These are phyloP conservation scores for California macrophylla DNA, from an alignment of 441 rosid genomes.

Conservation along the genomic window DNA sequence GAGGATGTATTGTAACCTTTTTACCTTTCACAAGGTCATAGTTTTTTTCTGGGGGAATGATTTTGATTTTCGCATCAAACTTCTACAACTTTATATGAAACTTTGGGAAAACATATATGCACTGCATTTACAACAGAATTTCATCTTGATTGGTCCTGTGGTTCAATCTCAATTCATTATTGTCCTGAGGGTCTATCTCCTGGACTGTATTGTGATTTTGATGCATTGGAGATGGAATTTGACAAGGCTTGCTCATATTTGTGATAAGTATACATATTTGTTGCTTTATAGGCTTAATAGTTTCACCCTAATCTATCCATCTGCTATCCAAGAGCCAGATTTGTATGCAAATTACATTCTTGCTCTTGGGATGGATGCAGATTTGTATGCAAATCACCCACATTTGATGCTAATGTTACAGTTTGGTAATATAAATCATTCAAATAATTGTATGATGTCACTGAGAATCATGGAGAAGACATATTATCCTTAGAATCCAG, in stretches of 20 bases:
- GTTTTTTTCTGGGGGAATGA: background rate
- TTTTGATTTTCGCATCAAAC: background rate
- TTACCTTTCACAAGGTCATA: background rate
- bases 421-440: background rate
- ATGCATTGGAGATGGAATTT: background rate
- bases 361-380: no score
- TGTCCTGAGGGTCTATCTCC: background rate
- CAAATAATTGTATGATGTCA: background rate
- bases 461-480: background rate
- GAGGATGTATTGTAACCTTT: background rate
- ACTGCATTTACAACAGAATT: background rate
- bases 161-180: background rate
- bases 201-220: background rate
- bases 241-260: background rate
- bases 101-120: background rate
- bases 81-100: background rate
- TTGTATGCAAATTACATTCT: no score
- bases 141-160: background rate
- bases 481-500: background rate
- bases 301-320: no score
- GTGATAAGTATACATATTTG: no score
- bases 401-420: background rate
- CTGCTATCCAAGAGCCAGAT: no score
- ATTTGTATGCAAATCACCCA: no score
- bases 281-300: no score